A percentile compares a stretch with the other conserved stretches of the same genome.
Evolutionary conservation across 306 rosid species (phyloP).

Genomic region (Vigna hirtella): DNA sequence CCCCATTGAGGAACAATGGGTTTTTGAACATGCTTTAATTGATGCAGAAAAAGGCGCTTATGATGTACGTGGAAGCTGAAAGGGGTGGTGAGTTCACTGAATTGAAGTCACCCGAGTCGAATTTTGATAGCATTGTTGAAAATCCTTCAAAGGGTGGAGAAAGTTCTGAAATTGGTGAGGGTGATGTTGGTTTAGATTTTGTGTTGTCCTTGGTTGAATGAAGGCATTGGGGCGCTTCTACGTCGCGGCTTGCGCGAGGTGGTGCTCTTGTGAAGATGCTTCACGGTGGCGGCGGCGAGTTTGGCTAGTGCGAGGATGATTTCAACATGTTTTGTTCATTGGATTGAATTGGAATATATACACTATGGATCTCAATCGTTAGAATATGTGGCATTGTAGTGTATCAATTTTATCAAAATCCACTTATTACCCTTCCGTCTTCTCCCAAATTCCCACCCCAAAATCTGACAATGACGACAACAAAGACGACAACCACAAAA

Average conservation of each 20-base stretch:
- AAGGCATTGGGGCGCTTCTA: too few relatives aligned
- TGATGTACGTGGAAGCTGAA: slow-evolving; percentile 59
- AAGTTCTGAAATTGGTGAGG: too few relatives aligned
- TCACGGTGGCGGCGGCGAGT: too few relatives aligned
- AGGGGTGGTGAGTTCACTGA: too few relatives aligned
- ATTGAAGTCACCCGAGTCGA: too few relatives aligned
- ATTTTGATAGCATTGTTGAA: too few relatives aligned
- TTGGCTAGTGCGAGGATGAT: too few relatives aligned
- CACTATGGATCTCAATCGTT: slow-evolving; percentile 27
- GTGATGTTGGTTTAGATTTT: too few relatives aligned
- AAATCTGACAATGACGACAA: slow-evolving; percentile 29
- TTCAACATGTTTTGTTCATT: slow-evolving; percentile 21
- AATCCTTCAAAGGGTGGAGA: too few relatives aligned
- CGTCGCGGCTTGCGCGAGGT: slow-evolving; percentile 17
- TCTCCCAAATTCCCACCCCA: slow-evolving; percentile 55
- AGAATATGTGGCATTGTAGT: slow-evolving; percentile 34
- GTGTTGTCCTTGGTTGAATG: too few relatives aligned
- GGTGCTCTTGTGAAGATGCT: background rate
- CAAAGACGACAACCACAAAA: slow-evolving; percentile 33
- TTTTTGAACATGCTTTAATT: slow-evolving; percentile 88
- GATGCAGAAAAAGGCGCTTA: slow-evolving; percentile 86
- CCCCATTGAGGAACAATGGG: slow-evolving; percentile 91
- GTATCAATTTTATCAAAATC: slow-evolving; percentile 33
- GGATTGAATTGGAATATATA: slow-evolving; percentile 39
- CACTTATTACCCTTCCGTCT: slow-evolving; percentile 46